phyloP scores from a whole-genome alignment of 805 yeast genomes.

The Kodamaea kaohsiungensis region DNA sequence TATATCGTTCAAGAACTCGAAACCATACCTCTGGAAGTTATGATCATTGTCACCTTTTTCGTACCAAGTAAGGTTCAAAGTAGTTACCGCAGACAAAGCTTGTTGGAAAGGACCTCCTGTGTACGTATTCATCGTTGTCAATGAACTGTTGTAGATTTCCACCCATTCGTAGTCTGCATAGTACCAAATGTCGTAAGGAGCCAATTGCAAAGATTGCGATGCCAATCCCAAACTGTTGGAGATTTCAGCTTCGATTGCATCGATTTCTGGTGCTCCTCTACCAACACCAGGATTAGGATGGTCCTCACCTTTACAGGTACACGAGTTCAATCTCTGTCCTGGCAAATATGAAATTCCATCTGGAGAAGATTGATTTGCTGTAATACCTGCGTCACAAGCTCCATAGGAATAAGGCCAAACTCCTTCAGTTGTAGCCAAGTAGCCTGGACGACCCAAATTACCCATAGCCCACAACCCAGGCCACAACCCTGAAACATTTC shows the following conservation, averaged over 20 bases:
- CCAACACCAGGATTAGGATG: constrained; percentile 90
- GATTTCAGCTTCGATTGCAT: constrained; percentile 83
- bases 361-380: constrained; percentile 86
- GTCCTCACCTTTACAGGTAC: constrained; percentile 80
- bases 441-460: constrained; percentile 90
- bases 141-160: constrained; percentile 65
- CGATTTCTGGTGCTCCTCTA: constrained; percentile 96
- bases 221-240: constrained; percentile 67
- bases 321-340: constrained; percentile 75
- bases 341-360: constrained; percentile 88
- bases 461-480: constrained; percentile 97
- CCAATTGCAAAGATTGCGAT: constrained; percentile 89
- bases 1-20: constrained; percentile 73
- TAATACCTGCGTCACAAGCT: constrained; percentile 89
- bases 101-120: constrained; percentile 94
- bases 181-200: constrained; percentile 95
- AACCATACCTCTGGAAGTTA: constrained; percentile 71
- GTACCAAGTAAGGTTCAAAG: constrained; percentile 82
- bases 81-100: constrained; percentile 82
- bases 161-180: constrained; percentile 82
- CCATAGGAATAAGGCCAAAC: constrained; percentile 94
- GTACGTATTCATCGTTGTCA: constrained; percentile 82
- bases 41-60: constrained; percentile 55
- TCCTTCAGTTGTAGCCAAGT: constrained; percentile 82
- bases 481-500: constrained; percentile 84